These are phyloP conservation scores for Phytophthora kernoviae DNA, from an alignment of 352 stramenopile genomes.

Conservation along the genomic window DNA sequence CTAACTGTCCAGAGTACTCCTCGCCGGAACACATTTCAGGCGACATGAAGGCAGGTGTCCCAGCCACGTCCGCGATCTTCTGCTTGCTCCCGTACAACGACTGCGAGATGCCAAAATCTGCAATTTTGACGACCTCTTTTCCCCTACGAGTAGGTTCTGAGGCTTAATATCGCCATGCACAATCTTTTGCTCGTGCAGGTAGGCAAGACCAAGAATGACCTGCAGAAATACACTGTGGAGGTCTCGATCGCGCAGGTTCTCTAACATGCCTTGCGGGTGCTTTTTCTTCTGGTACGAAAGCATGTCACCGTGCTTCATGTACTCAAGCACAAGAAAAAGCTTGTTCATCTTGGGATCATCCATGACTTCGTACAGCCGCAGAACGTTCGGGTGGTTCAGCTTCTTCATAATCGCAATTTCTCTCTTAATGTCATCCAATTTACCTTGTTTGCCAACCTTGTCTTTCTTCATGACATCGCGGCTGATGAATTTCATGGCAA, in stretches of 20 bases:
- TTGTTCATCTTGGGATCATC: conserved; percentile 94
- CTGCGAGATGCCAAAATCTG: conserved; percentile 91
- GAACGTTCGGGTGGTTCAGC: conserved; percentile 94
- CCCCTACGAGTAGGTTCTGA: conserved; percentile 87
- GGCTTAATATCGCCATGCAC: conserved; percentile 90
- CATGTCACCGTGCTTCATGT: conserved; percentile 89
- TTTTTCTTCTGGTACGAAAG: conserved; percentile 81
- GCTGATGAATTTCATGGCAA: conserved; percentile 90
- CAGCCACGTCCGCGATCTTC: conserved; percentile 78
- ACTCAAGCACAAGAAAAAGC: conserved; percentile 97
- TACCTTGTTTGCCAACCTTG: conserved; percentile 80
- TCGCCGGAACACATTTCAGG: conserved; percentile 91
- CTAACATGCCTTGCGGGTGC: conserved; percentile 35
- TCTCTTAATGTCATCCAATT: conserved; percentile 88
- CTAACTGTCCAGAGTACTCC: conserved; percentile 86
- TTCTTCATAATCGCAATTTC: conserved; percentile 99
- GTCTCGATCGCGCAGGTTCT: conserved; percentile 68
- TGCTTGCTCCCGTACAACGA: conserved; percentile 83
- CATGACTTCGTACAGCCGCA: conserved; percentile 96
- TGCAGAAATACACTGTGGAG: conserved; percentile 77
- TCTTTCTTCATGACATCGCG: conserved; percentile 89
- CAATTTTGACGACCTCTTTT: conserved; percentile 92
- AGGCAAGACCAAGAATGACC: conserved; percentile 86
- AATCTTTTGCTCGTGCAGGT: conserved; percentile 88
- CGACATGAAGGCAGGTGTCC: conserved; percentile 93